Conservation (phyloP, 305 asterid genomes). For the Fraxinus paxiana region DNA sequence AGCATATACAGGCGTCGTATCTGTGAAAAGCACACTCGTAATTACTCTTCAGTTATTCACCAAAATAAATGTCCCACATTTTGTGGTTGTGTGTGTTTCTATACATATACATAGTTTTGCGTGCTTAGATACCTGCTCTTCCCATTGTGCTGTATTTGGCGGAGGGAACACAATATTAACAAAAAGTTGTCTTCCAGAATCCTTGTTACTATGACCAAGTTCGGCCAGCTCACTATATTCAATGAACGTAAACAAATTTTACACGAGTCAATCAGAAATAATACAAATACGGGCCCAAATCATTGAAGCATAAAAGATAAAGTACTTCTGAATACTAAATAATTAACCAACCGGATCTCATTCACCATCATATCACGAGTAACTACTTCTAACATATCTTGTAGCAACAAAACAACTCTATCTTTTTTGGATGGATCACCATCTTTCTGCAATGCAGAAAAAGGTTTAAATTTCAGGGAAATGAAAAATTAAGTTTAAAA, state of each 20-base stretch:
- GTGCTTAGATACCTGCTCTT: conserved; percentile 71
- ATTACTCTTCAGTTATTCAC: conserved; percentile 7
- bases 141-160: conserved; percentile 85
- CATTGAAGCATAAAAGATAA: background rate
- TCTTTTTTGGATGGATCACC: conserved; percentile 73
- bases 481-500: conserved; percentile 19
- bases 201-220: conserved; percentile 76
- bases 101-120: background rate
- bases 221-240: conserved; percentile 75
- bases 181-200: conserved; percentile 86
- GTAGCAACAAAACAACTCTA: conserved; percentile 77
- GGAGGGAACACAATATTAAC: conserved; percentile 43
- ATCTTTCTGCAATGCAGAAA: conserved; percentile 58
- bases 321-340: conserved; percentile 15
- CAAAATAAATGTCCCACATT: conserved; percentile 8
- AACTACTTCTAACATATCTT: conserved; percentile 92
- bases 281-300: background rate
- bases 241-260: conserved; percentile 14
- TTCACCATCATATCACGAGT: conserved; percentile 94
- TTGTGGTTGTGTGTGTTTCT: background rate
- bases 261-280: conserved; percentile 15
- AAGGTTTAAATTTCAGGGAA: conserved; percentile 17
- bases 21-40: conserved; percentile 38
- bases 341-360: conserved; percentile 72
- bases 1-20: conserved; percentile 91